Conservation (phyloP, 2,329 filamentous ascomycete species). For the Ramularia collo-cygni region DNA sequence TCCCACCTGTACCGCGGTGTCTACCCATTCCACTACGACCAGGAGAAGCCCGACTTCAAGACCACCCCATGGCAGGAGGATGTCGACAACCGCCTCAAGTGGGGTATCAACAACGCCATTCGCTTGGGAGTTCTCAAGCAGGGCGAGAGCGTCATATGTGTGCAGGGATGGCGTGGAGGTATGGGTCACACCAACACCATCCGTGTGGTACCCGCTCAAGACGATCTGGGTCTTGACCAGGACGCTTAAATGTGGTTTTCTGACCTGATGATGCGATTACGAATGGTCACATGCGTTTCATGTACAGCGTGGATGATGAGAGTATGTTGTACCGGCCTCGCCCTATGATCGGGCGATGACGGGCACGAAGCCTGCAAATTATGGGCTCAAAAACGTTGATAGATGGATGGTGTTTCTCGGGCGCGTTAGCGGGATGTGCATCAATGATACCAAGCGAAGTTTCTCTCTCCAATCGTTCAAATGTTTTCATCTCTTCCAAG, state of each 20-base stretch:
- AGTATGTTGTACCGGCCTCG: too few species aligned
- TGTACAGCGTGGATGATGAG: neutral
- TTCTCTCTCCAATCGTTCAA: too few species aligned
- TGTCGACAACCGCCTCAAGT: slow-evolving; percentile 94
- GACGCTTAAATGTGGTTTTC: slow-evolving; percentile 39
- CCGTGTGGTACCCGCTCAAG: slow-evolving; percentile 45
- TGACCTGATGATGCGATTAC: neutral
- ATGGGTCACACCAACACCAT: slow-evolving; percentile 86
- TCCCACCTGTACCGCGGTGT: slow-evolving; percentile 95
- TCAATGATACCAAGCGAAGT: too few species aligned
- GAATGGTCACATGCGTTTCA: neutral
- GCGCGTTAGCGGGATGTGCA: too few species aligned
- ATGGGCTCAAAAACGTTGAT: too few species aligned
- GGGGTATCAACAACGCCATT: slow-evolving; percentile 83
- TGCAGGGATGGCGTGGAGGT: slow-evolving; percentile 86
- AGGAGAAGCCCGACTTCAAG: slow-evolving; percentile 90
- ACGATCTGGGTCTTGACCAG: slow-evolving; percentile 44
- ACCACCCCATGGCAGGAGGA: slow-evolving; percentile 97
- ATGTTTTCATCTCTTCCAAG: too few species aligned
- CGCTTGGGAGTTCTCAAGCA: slow-evolving; percentile 68
- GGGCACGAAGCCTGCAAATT: too few species aligned
- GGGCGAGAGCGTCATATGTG: slow-evolving; percentile 71
- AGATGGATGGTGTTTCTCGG: too few species aligned
- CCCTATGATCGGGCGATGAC: too few species aligned
- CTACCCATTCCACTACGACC: slow-evolving; percentile 92